Conservation (phyloP, 306 rosid genomes). For the Inga laurina region DNA sequence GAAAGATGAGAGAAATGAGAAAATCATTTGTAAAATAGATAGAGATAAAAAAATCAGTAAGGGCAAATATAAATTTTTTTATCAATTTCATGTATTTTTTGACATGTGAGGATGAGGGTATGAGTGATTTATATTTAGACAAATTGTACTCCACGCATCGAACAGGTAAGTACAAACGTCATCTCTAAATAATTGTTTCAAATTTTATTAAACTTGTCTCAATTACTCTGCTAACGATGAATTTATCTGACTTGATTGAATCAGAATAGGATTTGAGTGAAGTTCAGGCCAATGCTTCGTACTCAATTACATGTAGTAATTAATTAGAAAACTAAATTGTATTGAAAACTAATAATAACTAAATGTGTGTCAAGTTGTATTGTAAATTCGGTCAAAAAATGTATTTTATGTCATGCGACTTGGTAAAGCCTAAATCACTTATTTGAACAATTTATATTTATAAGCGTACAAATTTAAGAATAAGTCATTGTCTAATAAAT, state of each 20-base stretch:
- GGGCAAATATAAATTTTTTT: too few relatives aligned
- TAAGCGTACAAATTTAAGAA: background rate
- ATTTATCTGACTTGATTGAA: background rate
- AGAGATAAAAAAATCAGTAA: too few relatives aligned
- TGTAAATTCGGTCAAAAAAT: too few relatives aligned
- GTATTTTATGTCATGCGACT: too few relatives aligned
- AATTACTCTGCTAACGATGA: background rate
- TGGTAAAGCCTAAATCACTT: too few relatives aligned
- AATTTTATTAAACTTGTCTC: background rate
- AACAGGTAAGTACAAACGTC: background rate
- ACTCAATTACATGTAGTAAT: background rate
- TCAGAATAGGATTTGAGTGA: background rate
- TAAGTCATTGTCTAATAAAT: background rate
- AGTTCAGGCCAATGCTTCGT: background rate
- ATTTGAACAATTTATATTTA: background rate
- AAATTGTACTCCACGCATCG: background rate
- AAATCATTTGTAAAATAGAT: too few relatives aligned
- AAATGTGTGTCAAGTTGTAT: background rate
- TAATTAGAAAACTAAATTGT: background rate
- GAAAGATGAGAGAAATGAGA: too few relatives aligned
- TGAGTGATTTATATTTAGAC: too few relatives aligned
- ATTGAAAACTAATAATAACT: background rate
- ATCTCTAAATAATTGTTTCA: background rate
- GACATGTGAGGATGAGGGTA: too few relatives aligned
- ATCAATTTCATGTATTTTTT: too few relatives aligned